Base-by-base conservation (phyloP, 441 rosid species). In the Erodium trifolium region DNA sequence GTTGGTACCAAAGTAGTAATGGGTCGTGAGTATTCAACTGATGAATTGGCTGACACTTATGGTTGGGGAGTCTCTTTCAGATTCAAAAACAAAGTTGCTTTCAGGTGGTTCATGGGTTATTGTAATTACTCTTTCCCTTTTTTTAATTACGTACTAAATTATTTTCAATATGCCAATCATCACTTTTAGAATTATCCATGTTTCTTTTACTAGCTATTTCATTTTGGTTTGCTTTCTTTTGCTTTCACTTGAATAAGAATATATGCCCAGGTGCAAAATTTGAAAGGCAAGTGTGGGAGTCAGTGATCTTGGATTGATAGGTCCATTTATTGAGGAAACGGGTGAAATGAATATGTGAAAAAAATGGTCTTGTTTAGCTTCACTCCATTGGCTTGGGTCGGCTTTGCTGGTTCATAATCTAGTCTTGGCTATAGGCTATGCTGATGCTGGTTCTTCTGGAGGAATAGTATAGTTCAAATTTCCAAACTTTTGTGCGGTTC, bases 41-140 rank as follows among this genome's bases (percentile, higher is more conserved):
- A 19, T 18, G 63, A 59, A 59, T 59, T 17, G 12, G 63, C 63
- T 19, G 29, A 59, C 63, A 59, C 4, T 59, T 59, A 73, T 77
- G 76, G 95, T 84, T 92, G 84, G 76, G 69, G 60, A 57, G 86
- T 88, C 93, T 65, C 82, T 76, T 82, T 87, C 95, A 3, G 74
- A 75, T 83, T 69, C 77, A 89, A 78, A 79, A 84, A 78, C 27
- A 72, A 70, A 70, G 83, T 88, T 79, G 81, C 80, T 88, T 84
- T 88, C 31, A 6, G 84, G 87, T 81, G 80, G 85, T 80, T 79
- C 87, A 82, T 81, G 82, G 71, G 67, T 69, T 75, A 63, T 34
- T 60, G 16, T 71, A 18, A 65, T 78, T 59, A 59, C 9, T 73
- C 43, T 69, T 74, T 71, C 49, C 77, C 47, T 23, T 23, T 65